Percentiles rank a stretch among this genome's conserved stretches.
phyloP scores from a whole-genome alignment of 306 rosid species.

The Hylodesmum podocarpum region DNA sequence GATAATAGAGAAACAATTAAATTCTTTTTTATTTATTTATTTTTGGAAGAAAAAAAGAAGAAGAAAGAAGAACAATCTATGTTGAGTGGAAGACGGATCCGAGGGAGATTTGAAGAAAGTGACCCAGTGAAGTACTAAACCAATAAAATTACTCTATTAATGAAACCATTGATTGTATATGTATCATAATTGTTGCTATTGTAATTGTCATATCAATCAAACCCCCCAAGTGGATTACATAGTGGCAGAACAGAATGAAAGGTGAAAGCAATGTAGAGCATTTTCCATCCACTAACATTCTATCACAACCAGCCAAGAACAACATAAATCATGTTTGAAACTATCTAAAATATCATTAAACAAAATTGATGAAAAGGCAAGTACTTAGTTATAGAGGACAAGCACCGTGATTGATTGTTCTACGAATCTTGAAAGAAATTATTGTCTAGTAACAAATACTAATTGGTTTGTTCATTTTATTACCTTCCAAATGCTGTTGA shows the following conservation, averaged over 20 bases:
- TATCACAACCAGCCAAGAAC: slow-evolving; percentile 27
- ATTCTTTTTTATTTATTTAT: neutral
- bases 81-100: slow-evolving; percentile 2
- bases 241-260: slow-evolving; percentile 35
- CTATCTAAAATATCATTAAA: neutral
- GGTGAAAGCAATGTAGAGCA: slow-evolving; percentile 24
- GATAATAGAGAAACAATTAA: neutral
- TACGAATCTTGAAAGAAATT: slow-evolving; percentile 11
- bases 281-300: slow-evolving; percentile 29
- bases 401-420: slow-evolving; percentile 7
- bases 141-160: neutral
- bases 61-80: neutral
- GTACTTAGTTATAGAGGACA: slow-evolving; percentile 22
- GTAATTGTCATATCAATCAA: slow-evolving; percentile 27
- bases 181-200: slow-evolving; percentile 4
- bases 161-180: slow-evolving; percentile 20
- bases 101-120: slow-evolving; percentile 26
- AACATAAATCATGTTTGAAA: slow-evolving; percentile 18
- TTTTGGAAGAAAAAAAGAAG: too few relatives aligned
- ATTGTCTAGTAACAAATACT: neutral
- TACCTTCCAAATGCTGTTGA: slow-evolving; percentile 3
- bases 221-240: slow-evolving; percentile 29
- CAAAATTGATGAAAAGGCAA: neutral
- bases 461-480: neutral
- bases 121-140: slow-evolving; percentile 11